Evolutionary conservation across 306 rosid genomes (phyloP).

Genomic region (Pyrus betulifolia): DNA sequence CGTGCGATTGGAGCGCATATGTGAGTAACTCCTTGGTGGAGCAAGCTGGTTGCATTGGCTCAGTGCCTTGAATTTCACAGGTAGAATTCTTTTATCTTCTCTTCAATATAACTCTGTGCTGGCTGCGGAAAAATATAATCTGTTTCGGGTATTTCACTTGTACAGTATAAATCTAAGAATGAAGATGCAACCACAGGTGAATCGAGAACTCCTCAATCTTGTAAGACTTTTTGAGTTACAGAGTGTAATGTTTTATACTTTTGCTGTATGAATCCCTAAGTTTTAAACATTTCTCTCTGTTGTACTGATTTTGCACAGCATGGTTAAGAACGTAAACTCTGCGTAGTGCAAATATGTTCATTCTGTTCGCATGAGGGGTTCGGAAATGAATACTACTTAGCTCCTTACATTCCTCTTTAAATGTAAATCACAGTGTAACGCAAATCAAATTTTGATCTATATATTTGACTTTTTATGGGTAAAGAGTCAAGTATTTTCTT

Average conservation of each 20-base stretch:
- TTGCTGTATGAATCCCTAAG: no score
- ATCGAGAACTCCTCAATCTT: background rate
- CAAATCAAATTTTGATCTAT: no score
- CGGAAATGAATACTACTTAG: no score
- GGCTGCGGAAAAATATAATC: background rate
- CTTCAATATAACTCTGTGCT: background rate
- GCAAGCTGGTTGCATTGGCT: conserved; percentile 43
- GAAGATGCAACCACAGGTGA: background rate
- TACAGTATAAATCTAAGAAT: background rate
- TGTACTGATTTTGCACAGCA: background rate
- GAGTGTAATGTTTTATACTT: background rate
- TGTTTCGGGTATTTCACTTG: background rate
- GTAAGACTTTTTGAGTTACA: no score
- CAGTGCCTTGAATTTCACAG: conserved; percentile 18
- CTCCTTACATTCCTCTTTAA: no score
- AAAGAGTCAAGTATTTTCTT: no score
- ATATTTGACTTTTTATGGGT: no score
- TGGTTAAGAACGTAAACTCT: background rate
- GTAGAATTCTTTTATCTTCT: conserved; percentile 2
- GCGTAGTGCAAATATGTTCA: background rate
- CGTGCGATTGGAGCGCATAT: conserved; percentile 55
- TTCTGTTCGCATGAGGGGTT: background rate
- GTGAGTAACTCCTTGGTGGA: conserved; percentile 39
- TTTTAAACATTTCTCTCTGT: background rate
- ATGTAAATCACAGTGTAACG: no score